A percentile compares a stretch with the other conserved stretches of the same genome.
phyloP scores from a whole-genome alignment of 768 basidiomycete genomes.

The Naganishia antarctica region DNA sequence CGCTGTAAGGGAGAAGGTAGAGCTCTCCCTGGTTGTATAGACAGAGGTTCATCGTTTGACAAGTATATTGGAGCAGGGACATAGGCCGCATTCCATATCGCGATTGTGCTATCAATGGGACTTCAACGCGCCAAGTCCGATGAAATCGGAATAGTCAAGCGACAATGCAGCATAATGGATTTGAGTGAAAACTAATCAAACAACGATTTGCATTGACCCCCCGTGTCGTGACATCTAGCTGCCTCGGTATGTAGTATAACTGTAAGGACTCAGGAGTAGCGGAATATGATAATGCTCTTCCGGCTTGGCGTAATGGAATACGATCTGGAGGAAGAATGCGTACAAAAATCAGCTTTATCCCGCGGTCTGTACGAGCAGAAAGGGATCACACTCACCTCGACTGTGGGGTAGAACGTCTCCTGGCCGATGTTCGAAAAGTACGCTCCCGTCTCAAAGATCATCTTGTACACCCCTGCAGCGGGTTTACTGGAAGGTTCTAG shows the following conservation, averaged over 20 bases:
- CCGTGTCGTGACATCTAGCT: constrained; percentile 50
- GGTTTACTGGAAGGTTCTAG: constrained; percentile 57
- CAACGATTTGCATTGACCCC: not conserved
- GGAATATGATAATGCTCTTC: constrained; percentile 86
- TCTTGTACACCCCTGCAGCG: constrained; percentile 67
- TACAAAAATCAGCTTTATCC: too few species aligned
- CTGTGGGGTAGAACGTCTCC: constrained; percentile 80
- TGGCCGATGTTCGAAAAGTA: constrained; percentile 67
- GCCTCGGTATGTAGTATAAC: constrained; percentile 89
- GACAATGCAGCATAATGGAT: too few species aligned
- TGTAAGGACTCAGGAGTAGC: constrained; percentile 82
- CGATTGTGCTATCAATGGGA: too few species aligned
- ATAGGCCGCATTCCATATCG: too few species aligned
- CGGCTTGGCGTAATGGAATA: constrained; percentile 67
- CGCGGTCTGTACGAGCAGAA: too few species aligned
- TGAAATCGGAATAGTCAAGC: not conserved
- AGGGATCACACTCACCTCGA: constrained; percentile 71
- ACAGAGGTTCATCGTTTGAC: too few species aligned
- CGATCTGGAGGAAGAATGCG: constrained; percentile 56
- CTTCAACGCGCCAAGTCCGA: constrained; percentile 3
- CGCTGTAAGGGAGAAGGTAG: too few species aligned
- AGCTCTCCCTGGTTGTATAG: too few species aligned
- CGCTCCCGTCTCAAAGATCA: constrained; percentile 73
- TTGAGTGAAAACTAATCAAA: not conserved
- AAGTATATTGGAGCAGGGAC: too few species aligned